Evolutionary conservation across 441 rosid genomes (phyloP).

Genomic region (Geranium incanum): DNA sequence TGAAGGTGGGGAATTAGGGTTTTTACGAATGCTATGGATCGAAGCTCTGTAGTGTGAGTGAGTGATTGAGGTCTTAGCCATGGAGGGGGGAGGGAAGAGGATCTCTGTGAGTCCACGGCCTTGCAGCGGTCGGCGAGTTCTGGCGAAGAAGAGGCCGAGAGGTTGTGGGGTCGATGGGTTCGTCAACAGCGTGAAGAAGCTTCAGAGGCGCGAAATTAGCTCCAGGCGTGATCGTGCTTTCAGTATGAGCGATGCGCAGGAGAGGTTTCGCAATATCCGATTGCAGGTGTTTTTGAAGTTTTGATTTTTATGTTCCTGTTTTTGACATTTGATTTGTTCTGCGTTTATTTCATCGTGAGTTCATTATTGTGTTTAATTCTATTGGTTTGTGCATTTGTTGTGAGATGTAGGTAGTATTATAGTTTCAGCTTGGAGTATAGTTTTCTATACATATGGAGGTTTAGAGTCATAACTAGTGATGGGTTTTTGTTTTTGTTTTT

Average conservation of each 20-base stretch:
- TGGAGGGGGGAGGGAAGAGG: slow-evolving; percentile 57
- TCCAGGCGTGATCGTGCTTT: slow-evolving; percentile 56
- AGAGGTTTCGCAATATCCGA: slow-evolving; percentile 71
- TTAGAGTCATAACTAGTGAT: not conserved
- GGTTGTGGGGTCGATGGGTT: slow-evolving; percentile 36
- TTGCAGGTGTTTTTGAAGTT: slow-evolving; percentile 34
- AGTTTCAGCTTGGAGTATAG: not conserved
- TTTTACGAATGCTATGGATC: not conserved
- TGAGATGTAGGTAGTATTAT: not conserved
- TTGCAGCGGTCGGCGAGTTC: slow-evolving; percentile 46
- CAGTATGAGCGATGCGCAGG: slow-evolving; percentile 58
- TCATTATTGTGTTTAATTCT: not conserved
- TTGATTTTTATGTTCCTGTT: not conserved
- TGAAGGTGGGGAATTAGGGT: not conserved
- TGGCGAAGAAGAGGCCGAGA: slow-evolving; percentile 46
- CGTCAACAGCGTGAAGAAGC: slow-evolving; percentile 66
- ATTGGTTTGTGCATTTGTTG: not conserved
- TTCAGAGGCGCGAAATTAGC: slow-evolving; percentile 68
- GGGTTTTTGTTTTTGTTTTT: not conserved
- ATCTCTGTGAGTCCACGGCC: slow-evolving; percentile 64
- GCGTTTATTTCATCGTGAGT: not conserved
- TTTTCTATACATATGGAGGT: not conserved
- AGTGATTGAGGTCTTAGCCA: not conserved
- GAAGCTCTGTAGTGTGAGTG: not conserved
- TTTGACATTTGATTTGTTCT: not conserved